Conservation (phyloP, 768 basidiomycete genomes). For the Candolleomyces efflorescens region DNA sequence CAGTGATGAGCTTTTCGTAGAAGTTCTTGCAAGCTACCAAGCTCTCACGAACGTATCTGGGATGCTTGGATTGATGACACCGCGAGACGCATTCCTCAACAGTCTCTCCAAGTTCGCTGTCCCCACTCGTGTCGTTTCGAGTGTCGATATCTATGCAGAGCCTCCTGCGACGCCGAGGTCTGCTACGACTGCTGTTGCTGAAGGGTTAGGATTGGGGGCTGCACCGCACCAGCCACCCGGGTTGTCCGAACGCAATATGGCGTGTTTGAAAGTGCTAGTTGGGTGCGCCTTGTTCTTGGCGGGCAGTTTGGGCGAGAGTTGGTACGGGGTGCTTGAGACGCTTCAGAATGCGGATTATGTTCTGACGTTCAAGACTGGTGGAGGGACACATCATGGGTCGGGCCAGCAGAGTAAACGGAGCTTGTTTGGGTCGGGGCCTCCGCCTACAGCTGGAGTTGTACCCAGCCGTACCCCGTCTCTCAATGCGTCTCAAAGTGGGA, state of each 20-base stretch:
- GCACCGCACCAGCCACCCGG: slow-evolving; percentile 56
- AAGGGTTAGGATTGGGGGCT: slow-evolving; percentile 60
- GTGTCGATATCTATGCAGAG: slow-evolving; percentile 56
- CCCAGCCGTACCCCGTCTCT: slow-evolving; percentile 37
- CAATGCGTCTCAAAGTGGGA: slow-evolving; percentile 18
- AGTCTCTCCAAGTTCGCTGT: slow-evolving; percentile 89
- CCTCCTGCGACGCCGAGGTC: slow-evolving; percentile 58
- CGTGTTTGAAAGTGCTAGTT: slow-evolving; percentile 82
- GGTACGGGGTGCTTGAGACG: slow-evolving; percentile 88
- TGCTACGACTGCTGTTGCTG: slow-evolving; percentile 51
- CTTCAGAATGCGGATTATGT: slow-evolving; percentile 96
- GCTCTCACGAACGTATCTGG: slow-evolving; percentile 86
- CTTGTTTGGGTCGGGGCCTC: background rate
- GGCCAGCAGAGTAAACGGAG: slow-evolving; percentile 26
- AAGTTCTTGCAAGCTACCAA: slow-evolving; percentile 78
- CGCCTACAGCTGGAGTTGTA: slow-evolving; percentile 24
- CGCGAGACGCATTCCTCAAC: slow-evolving; percentile 90
- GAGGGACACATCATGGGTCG: slow-evolving; percentile 13
- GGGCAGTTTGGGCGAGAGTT: slow-evolving; percentile 82
- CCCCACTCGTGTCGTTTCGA: slow-evolving; percentile 85
- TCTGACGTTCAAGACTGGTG: slow-evolving; percentile 51
- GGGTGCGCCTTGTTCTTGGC: slow-evolving; percentile 77
- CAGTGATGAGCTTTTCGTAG: slow-evolving; percentile 88
- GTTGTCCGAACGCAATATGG: slow-evolving; percentile 85
- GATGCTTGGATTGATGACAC: slow-evolving; percentile 80